phyloP scores from a whole-genome alignment of 2,329 filamentous ascomycete genomes.

The Penicillium olsonii region DNA sequence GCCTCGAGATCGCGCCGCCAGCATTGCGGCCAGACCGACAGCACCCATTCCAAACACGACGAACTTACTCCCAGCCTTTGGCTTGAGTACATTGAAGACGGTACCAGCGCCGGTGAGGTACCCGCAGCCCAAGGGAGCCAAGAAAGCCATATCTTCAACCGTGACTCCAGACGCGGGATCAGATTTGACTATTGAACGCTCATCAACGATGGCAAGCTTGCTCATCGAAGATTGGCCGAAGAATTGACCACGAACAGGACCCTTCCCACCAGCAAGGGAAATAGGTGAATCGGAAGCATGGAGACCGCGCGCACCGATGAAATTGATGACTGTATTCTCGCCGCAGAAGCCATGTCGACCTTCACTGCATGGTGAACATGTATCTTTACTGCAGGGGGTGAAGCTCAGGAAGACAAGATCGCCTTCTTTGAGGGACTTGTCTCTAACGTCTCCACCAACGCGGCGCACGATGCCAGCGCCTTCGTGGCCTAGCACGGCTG shows the following conservation, averaged over 20 bases:
- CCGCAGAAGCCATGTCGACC: conserved; percentile 24
- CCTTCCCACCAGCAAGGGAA: conserved; percentile 17
- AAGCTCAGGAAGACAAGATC: conserved; percentile 34
- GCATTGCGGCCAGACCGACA: conserved; percentile 22
- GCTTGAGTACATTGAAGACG: conserved; percentile 31
- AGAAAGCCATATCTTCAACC: conserved; percentile 24
- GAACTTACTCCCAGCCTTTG: conserved; percentile 20
- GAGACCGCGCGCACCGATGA: conserved; percentile 23
- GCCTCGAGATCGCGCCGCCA: conserved; percentile 23
- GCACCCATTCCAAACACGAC: conserved; percentile 35
- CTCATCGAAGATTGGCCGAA: conserved; percentile 40
- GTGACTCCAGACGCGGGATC: conserved; percentile 2
- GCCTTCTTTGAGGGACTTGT: conserved; percentile 30
- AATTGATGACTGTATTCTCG: conserved; percentile 26
- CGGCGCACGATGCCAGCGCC: conserved; percentile 30
- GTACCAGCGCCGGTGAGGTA: conserved; percentile 37
- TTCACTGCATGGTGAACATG: conserved; percentile 21
- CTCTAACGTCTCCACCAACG: conserved; percentile 27
- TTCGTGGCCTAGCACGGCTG: conserved; percentile 31
- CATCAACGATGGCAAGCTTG: conserved; percentile 32
- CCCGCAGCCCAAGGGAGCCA: conserved; percentile 36
- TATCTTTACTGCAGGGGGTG: conserved; percentile 19
- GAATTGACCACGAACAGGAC: conserved; percentile 31
- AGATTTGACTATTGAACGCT: conserved; percentile 33
- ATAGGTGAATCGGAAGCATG: conserved; percentile 22